phyloP scores from a whole-genome alignment of 768 basidiomycete species.

The Hericium coralloides region DNA sequence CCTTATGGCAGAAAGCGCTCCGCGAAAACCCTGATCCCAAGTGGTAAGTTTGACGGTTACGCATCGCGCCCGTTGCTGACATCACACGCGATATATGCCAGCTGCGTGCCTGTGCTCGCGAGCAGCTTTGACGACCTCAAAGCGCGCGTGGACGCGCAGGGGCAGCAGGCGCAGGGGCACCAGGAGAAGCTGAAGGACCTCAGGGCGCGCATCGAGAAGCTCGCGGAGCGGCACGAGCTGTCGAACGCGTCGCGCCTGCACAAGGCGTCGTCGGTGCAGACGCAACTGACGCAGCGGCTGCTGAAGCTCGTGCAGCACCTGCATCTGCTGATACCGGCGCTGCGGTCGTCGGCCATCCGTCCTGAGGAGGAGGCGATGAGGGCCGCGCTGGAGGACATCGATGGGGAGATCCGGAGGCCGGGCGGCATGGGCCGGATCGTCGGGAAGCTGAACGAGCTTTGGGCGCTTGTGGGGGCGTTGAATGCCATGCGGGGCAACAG shows the following conservation, averaged over 20 bases:
- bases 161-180: slow-evolving; percentile 54
- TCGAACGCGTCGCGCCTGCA: slow-evolving; percentile 60
- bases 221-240: slow-evolving; percentile 54
- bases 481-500: slow-evolving; percentile 47
- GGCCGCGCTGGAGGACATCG: slow-evolving; percentile 60
- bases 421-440: slow-evolving; percentile 50
- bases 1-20: slow-evolving; percentile 69
- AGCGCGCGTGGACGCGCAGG: slow-evolving; percentile 69
- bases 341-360: slow-evolving; percentile 66
- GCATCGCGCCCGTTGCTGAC: background rate
- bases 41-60: slow-evolving; percentile 38
- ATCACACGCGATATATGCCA: slow-evolving; percentile 18
- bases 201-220: slow-evolving; percentile 48
- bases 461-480: slow-evolving; percentile 75
- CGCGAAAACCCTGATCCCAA: slow-evolving; percentile 76
- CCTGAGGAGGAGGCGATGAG: slow-evolving; percentile 76
- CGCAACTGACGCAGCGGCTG: slow-evolving; percentile 63
- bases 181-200: slow-evolving; percentile 67
- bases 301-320: slow-evolving; percentile 64
- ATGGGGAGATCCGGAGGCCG: slow-evolving; percentile 54
- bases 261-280: slow-evolving; percentile 53
- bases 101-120: slow-evolving; percentile 73
- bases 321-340: slow-evolving; percentile 68
- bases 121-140: slow-evolving; percentile 78
- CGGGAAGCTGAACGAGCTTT: slow-evolving; percentile 74